Percentiles rank a stretch among this genome's conserved stretches.
phyloP scores from a whole-genome alignment of 306 rosid species.

The Canavalia gladiata region DNA sequence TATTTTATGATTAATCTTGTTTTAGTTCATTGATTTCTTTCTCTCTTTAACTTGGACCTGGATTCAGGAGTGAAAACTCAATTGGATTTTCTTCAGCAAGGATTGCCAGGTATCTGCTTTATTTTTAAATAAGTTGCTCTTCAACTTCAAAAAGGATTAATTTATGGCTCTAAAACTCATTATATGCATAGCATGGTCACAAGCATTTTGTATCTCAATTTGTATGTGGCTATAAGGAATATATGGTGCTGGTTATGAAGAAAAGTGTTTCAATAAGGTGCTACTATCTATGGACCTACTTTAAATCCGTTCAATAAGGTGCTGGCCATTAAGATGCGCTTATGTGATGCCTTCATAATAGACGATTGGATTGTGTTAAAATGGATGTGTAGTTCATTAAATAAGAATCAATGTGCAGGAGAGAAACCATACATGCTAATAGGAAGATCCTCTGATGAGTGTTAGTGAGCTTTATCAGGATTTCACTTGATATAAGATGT shows the following conservation, averaged over 20 bases:
- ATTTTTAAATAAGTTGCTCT: conserved; percentile 28
- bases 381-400: neutral
- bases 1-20: neutral
- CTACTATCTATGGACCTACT: neutral
- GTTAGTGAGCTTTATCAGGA: neutral
- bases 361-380: conserved; percentile 9
- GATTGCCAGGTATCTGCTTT: conserved; percentile 78
- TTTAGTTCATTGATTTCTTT: conserved; percentile 33
- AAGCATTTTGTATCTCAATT: conserved; percentile 30
- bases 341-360: conserved; percentile 18
- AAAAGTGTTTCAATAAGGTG: conserved; percentile 30
- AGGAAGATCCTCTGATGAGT: neutral
- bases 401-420: conserved; percentile 8
- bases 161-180: conserved; percentile 25
- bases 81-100: conserved; percentile 89
- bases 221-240: neutral
- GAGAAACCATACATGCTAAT: neutral
- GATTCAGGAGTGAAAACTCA: conserved; percentile 83
- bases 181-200: conserved; percentile 21
- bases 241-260: conserved; percentile 15
- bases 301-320: neutral
- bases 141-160: conserved; percentile 37
- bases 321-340: neutral
- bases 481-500: conserved; percentile 23
- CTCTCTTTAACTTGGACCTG: conserved; percentile 34